Evolutionary conservation across 306 rosid genomes (phyloP).

Genomic region (Cucumis cinereus): DNA sequence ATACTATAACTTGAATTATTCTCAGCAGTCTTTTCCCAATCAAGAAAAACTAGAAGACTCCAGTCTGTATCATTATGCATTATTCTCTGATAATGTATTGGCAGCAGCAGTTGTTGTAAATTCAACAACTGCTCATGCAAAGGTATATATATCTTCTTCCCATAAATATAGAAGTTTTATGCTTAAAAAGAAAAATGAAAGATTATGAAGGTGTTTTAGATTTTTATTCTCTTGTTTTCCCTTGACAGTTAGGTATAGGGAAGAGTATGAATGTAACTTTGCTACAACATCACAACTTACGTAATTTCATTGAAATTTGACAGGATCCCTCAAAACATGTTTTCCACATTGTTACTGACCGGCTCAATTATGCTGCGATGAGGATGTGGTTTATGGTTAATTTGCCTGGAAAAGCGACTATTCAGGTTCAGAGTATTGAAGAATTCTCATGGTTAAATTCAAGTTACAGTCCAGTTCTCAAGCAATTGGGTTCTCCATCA

Average conservation of each 20-base stretch:
- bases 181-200: background rate
- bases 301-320: background rate
- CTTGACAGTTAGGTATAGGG: background rate
- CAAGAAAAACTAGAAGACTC: slow-evolving; percentile 9
- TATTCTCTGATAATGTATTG: slow-evolving; percentile 15
- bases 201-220: background rate
- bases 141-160: background rate
- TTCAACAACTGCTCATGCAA: slow-evolving; percentile 11
- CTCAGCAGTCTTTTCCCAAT: background rate
- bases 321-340: slow-evolving; percentile 11
- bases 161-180: background rate
- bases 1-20: background rate
- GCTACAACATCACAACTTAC: background rate
- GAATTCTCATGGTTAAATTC: slow-evolving; percentile 15
- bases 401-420: slow-evolving; percentile 5
- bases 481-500: background rate
- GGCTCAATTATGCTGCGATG: slow-evolving; percentile 14
- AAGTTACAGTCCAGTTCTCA: slow-evolving; percentile 10
- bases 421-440: slow-evolving; percentile 11
- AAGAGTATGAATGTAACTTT: background rate
- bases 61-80: slow-evolving; percentile 9
- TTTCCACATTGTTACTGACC: slow-evolving; percentile 13
- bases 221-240: background rate
- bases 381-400: slow-evolving; percentile 9
- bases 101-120: slow-evolving; percentile 15